These are phyloP conservation scores for Dendrobium chrysotoxum DNA, from an alignment of 106 monocot species.

Conservation along the genomic window DNA sequence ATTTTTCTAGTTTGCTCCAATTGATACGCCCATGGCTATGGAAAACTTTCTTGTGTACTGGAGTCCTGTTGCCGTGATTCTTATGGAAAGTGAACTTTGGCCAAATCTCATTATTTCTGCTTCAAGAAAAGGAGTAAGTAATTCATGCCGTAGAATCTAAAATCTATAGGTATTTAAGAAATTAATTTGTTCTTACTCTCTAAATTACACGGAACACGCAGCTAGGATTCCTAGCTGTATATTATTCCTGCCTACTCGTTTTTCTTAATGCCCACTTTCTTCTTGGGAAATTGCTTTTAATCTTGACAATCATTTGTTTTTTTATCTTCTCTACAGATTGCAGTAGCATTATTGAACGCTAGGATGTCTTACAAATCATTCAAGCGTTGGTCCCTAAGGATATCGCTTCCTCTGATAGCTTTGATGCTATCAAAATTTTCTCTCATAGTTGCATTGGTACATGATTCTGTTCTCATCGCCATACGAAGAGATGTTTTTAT, in stretches of 20 bases:
- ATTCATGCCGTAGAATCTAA: background rate
- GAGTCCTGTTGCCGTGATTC: slow-evolving; percentile 63
- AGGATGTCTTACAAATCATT: slow-evolving; percentile 87
- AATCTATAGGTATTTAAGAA: background rate
- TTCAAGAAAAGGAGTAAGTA: slow-evolving; percentile 61
- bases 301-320: background rate
- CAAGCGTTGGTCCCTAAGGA: slow-evolving; percentile 56
- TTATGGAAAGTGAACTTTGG: slow-evolving; percentile 99
- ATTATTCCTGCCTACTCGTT: background rate
- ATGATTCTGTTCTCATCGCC: background rate
- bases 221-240: background rate
- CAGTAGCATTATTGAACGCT: slow-evolving; percentile 75
- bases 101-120: slow-evolving; percentile 93
- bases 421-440: slow-evolving; percentile 87
- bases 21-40: slow-evolving; percentile 70
- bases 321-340: slow-evolving; percentile 42
- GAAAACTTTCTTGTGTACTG: slow-evolving; percentile 65
- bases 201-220: background rate
- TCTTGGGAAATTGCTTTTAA: background rate
- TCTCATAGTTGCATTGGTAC: slow-evolving; percentile 73
- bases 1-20: slow-evolving; percentile 66
- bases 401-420: slow-evolving; percentile 61
- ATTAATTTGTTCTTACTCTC: background rate
- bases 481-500: background rate
- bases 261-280: background rate